Evolutionary conservation across 306 rosid genomes (phyloP), one percentile per base, ranked within the genome.

Genomic region (Begonia fuchsioides): DNA sequence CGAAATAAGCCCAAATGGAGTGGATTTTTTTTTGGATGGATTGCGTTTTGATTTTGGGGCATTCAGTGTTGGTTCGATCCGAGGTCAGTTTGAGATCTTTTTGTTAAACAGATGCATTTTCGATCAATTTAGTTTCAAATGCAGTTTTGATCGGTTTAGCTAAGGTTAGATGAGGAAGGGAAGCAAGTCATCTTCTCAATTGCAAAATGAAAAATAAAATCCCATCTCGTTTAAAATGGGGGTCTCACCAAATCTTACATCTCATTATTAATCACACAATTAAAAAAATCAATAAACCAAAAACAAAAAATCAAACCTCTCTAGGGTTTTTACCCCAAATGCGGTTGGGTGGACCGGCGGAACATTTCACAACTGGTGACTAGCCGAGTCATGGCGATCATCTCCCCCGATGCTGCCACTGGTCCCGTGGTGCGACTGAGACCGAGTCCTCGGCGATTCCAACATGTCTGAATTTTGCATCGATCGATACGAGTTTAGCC

Each of bases 301-400:
- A 59, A 67, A 51, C 74, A 65, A 61, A 76, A 66, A 76, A 79
- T 66, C 90, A 78, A 78, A 76, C 90, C 96, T 40, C n/a, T 40
- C 86, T 76, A 88, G 93, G 74, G 86, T 76, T 78, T 74, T 40
- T 59, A 54, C 52, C 67, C 79, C n/a, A 75, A 76, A 81, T 70
- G 64, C 66, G 80, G 61, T 68, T 68, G 56, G 20, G 58, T 67
- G 52, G 43, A 58, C 51, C 58, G 49, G 56, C 50, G 32, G 8
- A 26, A 6, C n/a, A 4, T 26, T 26, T 26, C 35, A 26, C 8
- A 5, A 81, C 55, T 73, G 86, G 69, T 82, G 87, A 39, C 35
- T 26, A 26, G 35, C 7, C 8, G 35, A 26, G 35, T 26, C 85
- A 18, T 77, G 87, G 39, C 78, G 75, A 51, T 76, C 78, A 44